Conservation (phyloP, 306 rosid genomes). For the Casuarina cunninghamiana region DNA sequence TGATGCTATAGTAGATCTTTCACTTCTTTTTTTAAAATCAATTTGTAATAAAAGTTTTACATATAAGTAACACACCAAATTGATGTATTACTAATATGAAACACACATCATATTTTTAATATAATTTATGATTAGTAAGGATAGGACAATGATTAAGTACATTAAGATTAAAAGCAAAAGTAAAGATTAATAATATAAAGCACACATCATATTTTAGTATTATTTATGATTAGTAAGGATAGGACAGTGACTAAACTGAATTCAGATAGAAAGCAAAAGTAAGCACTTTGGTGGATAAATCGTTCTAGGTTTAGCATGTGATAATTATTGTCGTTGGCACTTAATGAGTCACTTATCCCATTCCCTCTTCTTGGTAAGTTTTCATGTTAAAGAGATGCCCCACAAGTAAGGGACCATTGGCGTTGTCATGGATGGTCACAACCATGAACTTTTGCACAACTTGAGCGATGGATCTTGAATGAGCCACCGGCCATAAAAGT, state of each 20-base stretch:
- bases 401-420: slow-evolving; percentile 8
- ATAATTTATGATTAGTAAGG: background rate
- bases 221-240: background rate
- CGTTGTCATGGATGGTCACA: background rate
- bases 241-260: background rate
- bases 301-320: background rate
- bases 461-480: slow-evolving; percentile 15
- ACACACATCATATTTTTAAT: too few species aligned
- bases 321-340: background rate
- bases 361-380: background rate
- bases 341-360: background rate
- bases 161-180: too few species aligned
- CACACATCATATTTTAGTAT: too few species aligned
- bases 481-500: slow-evolving; percentile 24
- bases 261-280: background rate
- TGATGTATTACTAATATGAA: too few species aligned
- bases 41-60: too few species aligned
- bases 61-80: too few species aligned
- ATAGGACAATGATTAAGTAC: background rate
- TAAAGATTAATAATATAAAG: too few species aligned
- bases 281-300: background rate
- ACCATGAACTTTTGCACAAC: slow-evolving; percentile 1
- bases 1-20: too few species aligned
- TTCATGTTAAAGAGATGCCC: background rate
- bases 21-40: too few species aligned